These are phyloP conservation scores for Lichenothelia convexa DNA, from an alignment of 495 filamentous ascomycete genomes.

Conservation along the genomic window DNA sequence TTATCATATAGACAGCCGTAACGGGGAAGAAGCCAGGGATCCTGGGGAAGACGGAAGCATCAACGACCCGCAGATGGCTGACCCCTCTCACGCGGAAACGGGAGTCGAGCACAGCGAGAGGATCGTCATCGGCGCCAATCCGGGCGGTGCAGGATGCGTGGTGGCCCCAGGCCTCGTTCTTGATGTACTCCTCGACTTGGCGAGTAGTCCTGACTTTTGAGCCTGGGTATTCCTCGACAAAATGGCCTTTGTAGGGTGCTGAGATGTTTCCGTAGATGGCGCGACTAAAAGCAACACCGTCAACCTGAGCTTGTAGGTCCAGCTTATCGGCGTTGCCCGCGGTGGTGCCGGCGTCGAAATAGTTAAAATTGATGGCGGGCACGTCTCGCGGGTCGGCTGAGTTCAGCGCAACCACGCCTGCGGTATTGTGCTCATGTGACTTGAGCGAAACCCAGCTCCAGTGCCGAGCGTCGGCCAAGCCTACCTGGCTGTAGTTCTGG, in stretches of 20 bases:
- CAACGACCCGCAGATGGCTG: constrained; percentile 32
- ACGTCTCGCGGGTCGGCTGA: constrained; percentile 11
- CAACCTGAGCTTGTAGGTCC: constrained; percentile 10
- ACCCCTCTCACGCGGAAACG: constrained; percentile 35
- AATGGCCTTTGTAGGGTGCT: neutral
- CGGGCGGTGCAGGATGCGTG: constrained; percentile 30
- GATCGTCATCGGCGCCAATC: constrained; percentile 31
- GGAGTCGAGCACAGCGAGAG: constrained; percentile 35
- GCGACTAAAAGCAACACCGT: constrained; percentile 11
- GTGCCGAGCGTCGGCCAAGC: constrained; percentile 2
- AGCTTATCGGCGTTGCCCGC: constrained; percentile 5
- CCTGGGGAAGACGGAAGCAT: constrained; percentile 38
- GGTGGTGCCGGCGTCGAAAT: constrained; percentile 12
- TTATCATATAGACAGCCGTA: constrained; percentile 41
- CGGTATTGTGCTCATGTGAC: neutral
- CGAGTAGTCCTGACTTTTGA: constrained; percentile 1
- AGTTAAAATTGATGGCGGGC: constrained; percentile 16
- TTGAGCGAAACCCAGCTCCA: constrained; percentile 2
- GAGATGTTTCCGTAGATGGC: constrained; percentile 5
- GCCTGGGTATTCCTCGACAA: constrained; percentile 4
- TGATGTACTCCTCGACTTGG: constrained; percentile 17
- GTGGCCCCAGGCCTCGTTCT: constrained; percentile 32
- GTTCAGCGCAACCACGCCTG: constrained; percentile 5
- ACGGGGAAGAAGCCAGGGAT: constrained; percentile 38
- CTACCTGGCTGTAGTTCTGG: constrained; percentile 1